These are phyloP conservation scores for Cladosporium austrohemisphaericum DNA, from an alignment of 2,329 filamentous ascomycete species.

Conservation along the genomic window DNA sequence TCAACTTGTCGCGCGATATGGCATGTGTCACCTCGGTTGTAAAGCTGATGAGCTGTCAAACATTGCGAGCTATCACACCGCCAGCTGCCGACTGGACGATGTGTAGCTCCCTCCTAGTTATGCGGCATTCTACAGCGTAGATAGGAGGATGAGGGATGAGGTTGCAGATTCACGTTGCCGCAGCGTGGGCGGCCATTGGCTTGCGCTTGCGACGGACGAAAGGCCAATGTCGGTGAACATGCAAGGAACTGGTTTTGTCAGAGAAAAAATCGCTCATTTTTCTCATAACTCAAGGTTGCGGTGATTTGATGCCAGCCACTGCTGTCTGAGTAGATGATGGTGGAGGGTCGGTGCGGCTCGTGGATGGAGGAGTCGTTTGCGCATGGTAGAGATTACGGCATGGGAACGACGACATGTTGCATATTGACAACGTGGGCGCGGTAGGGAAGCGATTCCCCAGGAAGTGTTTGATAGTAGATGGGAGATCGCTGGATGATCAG, in stretches of 20 bases:
- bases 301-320: neutral
- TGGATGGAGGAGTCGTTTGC: too few species aligned
- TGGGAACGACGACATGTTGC: neutral
- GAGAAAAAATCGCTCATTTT: conserved; percentile 6
- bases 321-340: too few species aligned
- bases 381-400: neutral
- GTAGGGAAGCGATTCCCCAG: too few species aligned
- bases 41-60: neutral
- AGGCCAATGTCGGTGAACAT: conserved; percentile 12
- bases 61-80: conserved; percentile 10
- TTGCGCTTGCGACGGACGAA: conserved; percentile 7
- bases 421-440: neutral
- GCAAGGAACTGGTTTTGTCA: conserved; percentile 6
- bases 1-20: too few species aligned
- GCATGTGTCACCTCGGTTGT: neutral
- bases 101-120: too few species aligned
- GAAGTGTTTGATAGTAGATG: too few species aligned
- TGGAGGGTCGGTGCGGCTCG: too few species aligned
- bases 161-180: conserved; percentile 3
- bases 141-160: conserved; percentile 8
- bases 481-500: too few species aligned
- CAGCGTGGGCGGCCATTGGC: conserved; percentile 1
- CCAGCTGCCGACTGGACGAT: conserved; percentile 4
- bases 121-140: conserved; percentile 14
- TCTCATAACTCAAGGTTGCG: neutral